A percentile compares a stretch with the other conserved stretches of the same genome.
phyloP scores from a whole-genome alignment of 1,284 basidiomycete genomes.

The Ganoderma multipileum region DNA sequence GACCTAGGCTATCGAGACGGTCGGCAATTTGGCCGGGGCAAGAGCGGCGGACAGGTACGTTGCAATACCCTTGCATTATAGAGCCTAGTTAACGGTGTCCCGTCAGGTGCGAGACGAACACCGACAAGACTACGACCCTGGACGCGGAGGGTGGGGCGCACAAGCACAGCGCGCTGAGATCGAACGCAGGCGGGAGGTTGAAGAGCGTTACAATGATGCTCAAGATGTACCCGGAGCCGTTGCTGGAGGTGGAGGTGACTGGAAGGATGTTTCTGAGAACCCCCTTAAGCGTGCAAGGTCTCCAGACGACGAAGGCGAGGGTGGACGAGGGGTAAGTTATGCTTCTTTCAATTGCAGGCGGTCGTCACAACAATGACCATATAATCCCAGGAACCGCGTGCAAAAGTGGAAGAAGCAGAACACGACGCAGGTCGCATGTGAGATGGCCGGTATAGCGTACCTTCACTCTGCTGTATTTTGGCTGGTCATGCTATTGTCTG shows the following conservation, averaged over 20 bases:
- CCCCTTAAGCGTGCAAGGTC: conserved; percentile 71
- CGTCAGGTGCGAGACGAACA: conserved; percentile 90
- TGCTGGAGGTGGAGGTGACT: conserved; percentile 85
- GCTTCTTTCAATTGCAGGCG: conserved; percentile 5
- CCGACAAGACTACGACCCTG: conserved; percentile 95
- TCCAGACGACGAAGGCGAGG: conserved; percentile 73
- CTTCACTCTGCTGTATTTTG: neutral
- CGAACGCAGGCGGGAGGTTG: conserved; percentile 83
- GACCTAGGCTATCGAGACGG: conserved; percentile 99
- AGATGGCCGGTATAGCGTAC: neutral
- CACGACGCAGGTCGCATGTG: conserved; percentile 68
- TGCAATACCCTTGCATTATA: neutral
- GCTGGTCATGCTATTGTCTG: neutral
- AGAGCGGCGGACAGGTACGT: conserved; percentile 91
- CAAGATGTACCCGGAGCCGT: conserved; percentile 82
- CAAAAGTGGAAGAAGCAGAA: conserved; percentile 63
- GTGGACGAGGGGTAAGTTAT: conserved; percentile 59
- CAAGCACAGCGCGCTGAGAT: conserved; percentile 82
- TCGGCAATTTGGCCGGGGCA: conserved; percentile 95
- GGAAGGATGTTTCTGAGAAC: conserved; percentile 63
- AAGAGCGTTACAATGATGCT: conserved; percentile 90
- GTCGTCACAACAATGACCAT: conserved; percentile 20
- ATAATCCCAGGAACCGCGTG: conserved; percentile 53
- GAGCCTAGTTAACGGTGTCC: neutral
- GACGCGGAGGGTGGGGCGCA: conserved; percentile 95